Percentiles rank a stretch among this genome's conserved stretches.
These are phyloP conservation scores for Ascochyta pisi DNA, from an alignment of 2,329 filamentous ascomycete genomes.

Conservation along the genomic window DNA sequence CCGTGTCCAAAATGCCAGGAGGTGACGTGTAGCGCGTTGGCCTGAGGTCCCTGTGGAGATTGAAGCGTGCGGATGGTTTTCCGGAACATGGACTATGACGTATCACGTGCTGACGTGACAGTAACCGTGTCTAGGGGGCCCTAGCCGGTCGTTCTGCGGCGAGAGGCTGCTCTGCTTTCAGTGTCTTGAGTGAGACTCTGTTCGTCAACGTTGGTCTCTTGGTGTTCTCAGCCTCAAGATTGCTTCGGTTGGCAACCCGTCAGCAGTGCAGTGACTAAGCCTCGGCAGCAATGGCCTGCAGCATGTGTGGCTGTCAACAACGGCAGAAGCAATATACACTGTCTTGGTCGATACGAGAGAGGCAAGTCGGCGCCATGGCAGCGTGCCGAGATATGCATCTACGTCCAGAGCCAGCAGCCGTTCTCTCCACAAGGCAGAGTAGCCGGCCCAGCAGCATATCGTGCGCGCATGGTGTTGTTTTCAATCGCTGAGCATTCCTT, in stretches of 20 bases:
- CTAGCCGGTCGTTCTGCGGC: constrained; percentile 11
- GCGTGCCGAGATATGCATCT: not conserved
- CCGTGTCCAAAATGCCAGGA: not conserved
- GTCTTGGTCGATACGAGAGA: constrained; percentile 1
- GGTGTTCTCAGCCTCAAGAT: not conserved
- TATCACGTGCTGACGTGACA: constrained; percentile 15
- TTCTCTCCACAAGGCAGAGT: not conserved
- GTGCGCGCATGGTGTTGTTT: not conserved
- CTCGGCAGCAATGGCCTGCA: not conserved
- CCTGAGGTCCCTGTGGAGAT: not conserved
- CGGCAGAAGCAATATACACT: constrained; percentile 5
- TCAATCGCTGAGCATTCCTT: constrained; percentile 16
- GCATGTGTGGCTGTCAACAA: constrained; percentile 3
- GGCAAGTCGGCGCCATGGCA: not conserved
- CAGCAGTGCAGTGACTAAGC: constrained; percentile 5
- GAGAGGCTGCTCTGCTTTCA: constrained; percentile 7
- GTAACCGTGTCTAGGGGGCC: not conserved
- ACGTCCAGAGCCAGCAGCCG: not conserved
- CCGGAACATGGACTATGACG: not conserved
- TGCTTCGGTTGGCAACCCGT: not conserved
- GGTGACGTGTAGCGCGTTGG: not conserved
- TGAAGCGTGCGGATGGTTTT: not conserved
- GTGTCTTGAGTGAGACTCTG: constrained; percentile 1
- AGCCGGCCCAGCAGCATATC: constrained; percentile 3
- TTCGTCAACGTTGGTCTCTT: not conserved